These are phyloP conservation scores for Peronospora farinosa DNA, from an alignment of 352 stramenopile genomes.

Conservation along the genomic window DNA sequence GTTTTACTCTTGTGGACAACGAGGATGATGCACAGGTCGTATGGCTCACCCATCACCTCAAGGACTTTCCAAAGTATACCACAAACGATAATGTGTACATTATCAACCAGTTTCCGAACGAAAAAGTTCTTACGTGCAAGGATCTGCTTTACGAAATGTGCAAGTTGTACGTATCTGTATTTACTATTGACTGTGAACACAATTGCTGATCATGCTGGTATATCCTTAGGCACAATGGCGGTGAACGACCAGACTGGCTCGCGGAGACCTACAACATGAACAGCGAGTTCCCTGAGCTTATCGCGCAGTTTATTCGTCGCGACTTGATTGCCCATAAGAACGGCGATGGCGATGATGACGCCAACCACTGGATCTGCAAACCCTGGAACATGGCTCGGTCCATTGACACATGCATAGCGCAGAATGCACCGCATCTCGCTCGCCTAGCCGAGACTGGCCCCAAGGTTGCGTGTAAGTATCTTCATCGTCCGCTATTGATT, in stretches of 20 bases:
- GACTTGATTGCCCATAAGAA: constrained; percentile 26
- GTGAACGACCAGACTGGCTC: constrained; percentile 36
- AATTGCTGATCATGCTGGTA: background rate
- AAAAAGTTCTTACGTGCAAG: constrained; percentile 57
- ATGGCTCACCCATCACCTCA: constrained; percentile 49
- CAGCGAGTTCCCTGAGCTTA: constrained; percentile 46
- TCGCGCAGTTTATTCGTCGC: constrained; percentile 39
- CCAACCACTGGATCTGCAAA: constrained; percentile 60
- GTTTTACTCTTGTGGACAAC: constrained; percentile 36
- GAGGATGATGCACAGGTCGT: constrained; percentile 43
- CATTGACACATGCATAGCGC: constrained; percentile 47
- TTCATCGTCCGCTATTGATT: constrained; percentile 46
- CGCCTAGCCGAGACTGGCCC: constrained; percentile 44
- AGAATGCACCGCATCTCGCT: constrained; percentile 39
- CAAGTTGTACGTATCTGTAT: constrained; percentile 32
- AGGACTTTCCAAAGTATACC: constrained; percentile 43
- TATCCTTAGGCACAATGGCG: constrained; percentile 32
- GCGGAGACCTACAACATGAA: constrained; percentile 55
- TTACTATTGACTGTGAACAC: background rate
- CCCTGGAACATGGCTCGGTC: constrained; percentile 59
- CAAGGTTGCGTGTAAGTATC: constrained; percentile 54
- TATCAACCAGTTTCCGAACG: constrained; percentile 58
- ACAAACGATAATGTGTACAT: constrained; percentile 40
- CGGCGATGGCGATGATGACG: constrained; percentile 30
- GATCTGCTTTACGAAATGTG: constrained; percentile 59